Conservation (phyloP, 768 basidiomycete species). For the Leccinum subgranulosum region DNA sequence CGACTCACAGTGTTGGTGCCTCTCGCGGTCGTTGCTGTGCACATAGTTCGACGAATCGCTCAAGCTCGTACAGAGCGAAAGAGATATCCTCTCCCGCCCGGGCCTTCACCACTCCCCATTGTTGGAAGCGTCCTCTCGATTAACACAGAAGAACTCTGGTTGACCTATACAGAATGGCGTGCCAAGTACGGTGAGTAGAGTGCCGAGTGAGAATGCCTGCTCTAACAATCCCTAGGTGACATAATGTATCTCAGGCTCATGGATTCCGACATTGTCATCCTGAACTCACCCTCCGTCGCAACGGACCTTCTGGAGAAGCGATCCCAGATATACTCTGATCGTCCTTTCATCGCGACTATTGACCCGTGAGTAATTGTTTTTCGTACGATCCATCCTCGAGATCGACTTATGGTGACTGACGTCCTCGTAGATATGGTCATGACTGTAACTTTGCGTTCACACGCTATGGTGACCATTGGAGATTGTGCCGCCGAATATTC, state of each 20-base stretch:
- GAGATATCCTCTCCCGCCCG: constrained; percentile 9
- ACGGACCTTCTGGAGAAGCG: constrained; percentile 44
- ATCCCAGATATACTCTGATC: constrained; percentile 41
- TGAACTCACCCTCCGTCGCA: constrained; percentile 41
- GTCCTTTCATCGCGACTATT: constrained; percentile 7
- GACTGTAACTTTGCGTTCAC: constrained; percentile 1
- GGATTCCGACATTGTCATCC: constrained; percentile 40
- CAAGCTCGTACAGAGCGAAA: background rate
- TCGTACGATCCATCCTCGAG: background rate
- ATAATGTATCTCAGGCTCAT: constrained; percentile 46
- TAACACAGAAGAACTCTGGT: constrained; percentile 4
- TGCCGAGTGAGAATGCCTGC: background rate
- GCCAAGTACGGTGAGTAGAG: constrained; percentile 5
- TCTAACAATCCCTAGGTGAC: constrained; percentile 27
- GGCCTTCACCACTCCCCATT: constrained; percentile 5
- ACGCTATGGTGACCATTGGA: constrained; percentile 6
- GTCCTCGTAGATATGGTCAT: constrained; percentile 3
- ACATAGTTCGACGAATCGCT: background rate
- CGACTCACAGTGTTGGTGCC: background rate
- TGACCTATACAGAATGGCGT: constrained; percentile 7
- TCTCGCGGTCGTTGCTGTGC: background rate
- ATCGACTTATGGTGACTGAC: background rate
- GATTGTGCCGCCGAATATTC: background rate
- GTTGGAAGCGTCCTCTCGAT: background rate
- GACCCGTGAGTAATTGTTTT: background rate